Percentiles rank a stretch among this genome's conserved stretches.
Evolutionary conservation across 441 rosid species (phyloP).

Genomic region (Isatis lusitanica): DNA sequence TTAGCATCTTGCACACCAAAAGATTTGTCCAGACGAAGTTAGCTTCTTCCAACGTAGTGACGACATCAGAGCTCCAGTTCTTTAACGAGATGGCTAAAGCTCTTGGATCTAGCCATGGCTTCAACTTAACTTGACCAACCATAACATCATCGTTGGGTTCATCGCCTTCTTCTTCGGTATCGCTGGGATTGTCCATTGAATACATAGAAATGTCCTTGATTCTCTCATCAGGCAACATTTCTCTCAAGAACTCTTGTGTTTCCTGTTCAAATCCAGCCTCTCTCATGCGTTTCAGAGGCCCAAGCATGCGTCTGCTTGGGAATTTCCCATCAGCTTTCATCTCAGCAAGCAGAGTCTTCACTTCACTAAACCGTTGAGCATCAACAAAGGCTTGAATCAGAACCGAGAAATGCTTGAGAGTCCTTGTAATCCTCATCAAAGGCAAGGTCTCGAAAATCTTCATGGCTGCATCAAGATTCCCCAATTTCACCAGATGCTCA

Average conservation of each 20-base stretch:
- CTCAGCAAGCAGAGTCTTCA: slow-evolving; percentile 56
- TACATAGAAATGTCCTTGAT: slow-evolving; percentile 45
- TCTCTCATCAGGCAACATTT: slow-evolving; percentile 74
- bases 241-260: slow-evolving; percentile 44
- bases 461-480: slow-evolving; percentile 64
- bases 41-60: slow-evolving; percentile 59
- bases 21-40: slow-evolving; percentile 83
- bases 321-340: slow-evolving; percentile 71
- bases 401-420: slow-evolving; percentile 62
- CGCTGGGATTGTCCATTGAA: slow-evolving; percentile 41
- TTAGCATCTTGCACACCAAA: slow-evolving; percentile 81
- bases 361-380: slow-evolving; percentile 49
- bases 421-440: slow-evolving; percentile 73
- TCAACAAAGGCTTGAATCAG: slow-evolving; percentile 57
- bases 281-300: slow-evolving; percentile 55
- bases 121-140: slow-evolving; percentile 47
- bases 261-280: slow-evolving; percentile 57
- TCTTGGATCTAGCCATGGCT: slow-evolving; percentile 87
- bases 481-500: slow-evolving; percentile 61
- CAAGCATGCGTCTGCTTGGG: slow-evolving; percentile 58
- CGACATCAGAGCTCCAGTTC: slow-evolving; percentile 66
- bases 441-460: slow-evolving; percentile 66
- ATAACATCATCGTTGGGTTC: slow-evolving; percentile 31
- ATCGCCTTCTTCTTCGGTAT: slow-evolving; percentile 38
- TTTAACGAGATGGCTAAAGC: slow-evolving; percentile 77